Evolutionary conservation across 352 stramenopile species (phyloP), one percentile per base, ranked within the genome.

Genomic region (Ochromonadaceae sp.): DNA sequence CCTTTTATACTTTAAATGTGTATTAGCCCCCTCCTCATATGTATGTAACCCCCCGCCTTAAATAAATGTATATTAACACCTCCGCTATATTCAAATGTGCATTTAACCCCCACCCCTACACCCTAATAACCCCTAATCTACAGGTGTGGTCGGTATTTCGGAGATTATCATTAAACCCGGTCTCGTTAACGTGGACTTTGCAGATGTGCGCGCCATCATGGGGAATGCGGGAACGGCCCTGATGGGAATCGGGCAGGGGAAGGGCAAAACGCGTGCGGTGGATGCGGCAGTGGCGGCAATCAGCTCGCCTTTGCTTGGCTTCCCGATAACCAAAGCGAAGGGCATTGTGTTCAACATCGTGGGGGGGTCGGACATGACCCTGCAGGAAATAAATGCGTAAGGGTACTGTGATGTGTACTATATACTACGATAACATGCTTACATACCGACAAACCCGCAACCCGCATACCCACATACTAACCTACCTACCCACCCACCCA

Each of bases 141-240:
- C n/a, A n/a, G n/a, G 88, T 49, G 88, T 96, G 25, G 92, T 95
- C 59, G 88, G 87, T 43, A 92, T 95, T 47, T 95, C 88, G 0
- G 88, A 96, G 72, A 79, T 96, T 44, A 96, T 97, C 68, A 81
- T 96, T 59, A 88, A 89, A 59, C 88, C 89, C 7, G 90, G 89
- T 41, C 71, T 97, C n/a, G 92, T 97, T 56, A 97, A 97, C 70
- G 76, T 97, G 17, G 90, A 96, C 71, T 97, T 97, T 77, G 90
- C 89, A 26, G 90, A 97, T 73, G 93, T 97, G 59, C 86, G 91
- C 66, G 88, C 86, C 12, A 92, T 97, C 55, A 83, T 97, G 68
- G 86, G 83, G 35, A 86, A 89, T 70, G 88, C 88, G 4, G 89
- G 90, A 0, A 88, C 86, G 15, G 90, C 89, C 22, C 84, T 97